Base-by-base conservation (phyloP, 2,329 filamentous ascomycete genomes). In the Penicillium palitans region DNA sequence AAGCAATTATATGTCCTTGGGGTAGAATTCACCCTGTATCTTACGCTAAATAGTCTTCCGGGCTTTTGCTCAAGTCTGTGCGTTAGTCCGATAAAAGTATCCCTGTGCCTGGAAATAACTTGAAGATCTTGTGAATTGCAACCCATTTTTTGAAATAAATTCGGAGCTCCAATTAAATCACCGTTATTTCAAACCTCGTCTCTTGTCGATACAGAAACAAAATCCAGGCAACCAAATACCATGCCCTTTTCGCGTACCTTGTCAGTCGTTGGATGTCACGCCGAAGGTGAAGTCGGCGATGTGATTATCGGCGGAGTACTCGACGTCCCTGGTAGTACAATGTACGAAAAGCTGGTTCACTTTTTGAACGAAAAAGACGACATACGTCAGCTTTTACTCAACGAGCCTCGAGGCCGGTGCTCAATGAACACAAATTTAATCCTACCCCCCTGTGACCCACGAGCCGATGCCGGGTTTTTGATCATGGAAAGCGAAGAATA, bases 241-340 rank as follows among this genome's bases (percentile, higher is more conserved):
- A 66, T 66, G 64, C 61, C 63, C 13, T 62, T 67, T 24, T 62
- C 59, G 39, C 64, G 66, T 37, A 66, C 64, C 4, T 57, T 68
- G 19, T 67, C 55, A 29, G 58, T 68, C 21, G 64, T 69, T 21
- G 67, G 66, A 49, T 68, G 64, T 31, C 67, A 69, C 44, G 60
- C 66, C 33, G 70, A 68, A 58, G 70, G 70, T 5, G 75, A 78
- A 65, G 78, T 81, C 0, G 77, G 81, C 50, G 80, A 83, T 63
- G 81, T 83, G 13, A 75, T 83, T 46, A 73, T 76, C 12, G 79
- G 79, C 17, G 81, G 80, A 19, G 78, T 82, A 3, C 70, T 78
- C 0, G 79, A 82, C 35, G 76, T 68, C 8, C 66, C 67, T 2
- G 66, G 74, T 12, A 74, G 74, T 33, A 80, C 77, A 19, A 81